Conservation (phyloP, 495 filamentous ascomycete genomes). For the Penicillium samsonianum region DNA sequence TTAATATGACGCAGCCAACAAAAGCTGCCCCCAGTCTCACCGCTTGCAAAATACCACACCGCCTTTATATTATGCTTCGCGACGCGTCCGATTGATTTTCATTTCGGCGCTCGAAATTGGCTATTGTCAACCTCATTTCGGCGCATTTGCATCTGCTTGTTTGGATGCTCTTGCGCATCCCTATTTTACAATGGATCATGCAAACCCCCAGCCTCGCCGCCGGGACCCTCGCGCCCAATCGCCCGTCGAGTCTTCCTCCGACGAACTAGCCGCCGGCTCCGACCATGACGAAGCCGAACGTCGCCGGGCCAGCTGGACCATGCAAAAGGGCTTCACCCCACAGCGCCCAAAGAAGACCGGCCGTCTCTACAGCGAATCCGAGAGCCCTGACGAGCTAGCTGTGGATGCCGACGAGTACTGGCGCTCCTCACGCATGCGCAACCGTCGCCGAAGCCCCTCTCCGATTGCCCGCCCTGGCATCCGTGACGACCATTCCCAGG, state of each 20-base stretch:
- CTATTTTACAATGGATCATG: slow-evolving; percentile 31
- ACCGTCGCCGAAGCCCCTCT: slow-evolving; percentile 30
- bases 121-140: slow-evolving; percentile 4
- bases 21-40: neutral
- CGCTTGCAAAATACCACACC: slow-evolving; percentile 6
- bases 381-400: slow-evolving; percentile 50
- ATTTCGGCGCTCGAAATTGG: slow-evolving; percentile 4
- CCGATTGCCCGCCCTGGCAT: slow-evolving; percentile 22
- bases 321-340: slow-evolving; percentile 38
- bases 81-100: slow-evolving; percentile 19
- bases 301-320: slow-evolving; percentile 42
- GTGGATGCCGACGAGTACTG: slow-evolving; percentile 46
- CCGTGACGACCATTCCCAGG: slow-evolving; percentile 20
- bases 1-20: slow-evolving; percentile 9
- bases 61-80: slow-evolving; percentile 18
- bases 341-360: slow-evolving; percentile 38
- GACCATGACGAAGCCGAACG: slow-evolving; percentile 45
- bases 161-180: slow-evolving; percentile 10
- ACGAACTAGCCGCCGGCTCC: slow-evolving; percentile 51
- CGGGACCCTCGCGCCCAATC: slow-evolving; percentile 41
- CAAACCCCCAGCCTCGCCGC: slow-evolving; percentile 55
- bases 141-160: slow-evolving; percentile 15
- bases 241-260: slow-evolving; percentile 52
- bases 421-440: slow-evolving; percentile 32
- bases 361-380: slow-evolving; percentile 37